Base-by-base conservation (phyloP, 148 eudicot species). In the Cornus florida region DNA sequence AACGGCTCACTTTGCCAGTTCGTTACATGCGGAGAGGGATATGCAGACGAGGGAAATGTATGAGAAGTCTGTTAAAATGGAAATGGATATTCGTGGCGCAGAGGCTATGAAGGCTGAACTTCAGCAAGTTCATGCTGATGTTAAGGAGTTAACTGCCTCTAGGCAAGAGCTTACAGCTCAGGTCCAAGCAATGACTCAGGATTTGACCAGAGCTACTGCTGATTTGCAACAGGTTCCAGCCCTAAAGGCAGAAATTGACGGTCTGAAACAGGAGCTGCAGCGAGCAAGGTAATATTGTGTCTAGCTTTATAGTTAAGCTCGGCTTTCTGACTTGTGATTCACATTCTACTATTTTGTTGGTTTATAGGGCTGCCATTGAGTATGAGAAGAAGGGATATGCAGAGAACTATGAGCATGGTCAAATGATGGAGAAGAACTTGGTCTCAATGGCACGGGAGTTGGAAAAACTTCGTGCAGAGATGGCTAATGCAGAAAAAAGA, bases 391-490 rank as follows among this genome's bases (percentile, higher is more conserved):
- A 95, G 89, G 90, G 89, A 33, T 92, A 92, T 82, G 93, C 97
- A 6, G 94, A 95, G 84, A 95, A 92, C 83, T 95, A 82, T 83
- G 98, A 93, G 78, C 97, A 93, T 83, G 98, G 98, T 75, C 91
- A 93, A 83, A 71, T 75, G 82, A 86, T 95, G 97, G 97, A 95
- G 90, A 86, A 80, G 84, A 92, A 93, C 70, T 82, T 95, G 84
- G 77, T 93, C 64, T 67, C 94, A 28, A 95, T 95, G 97, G 94
- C 93, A 69, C 83, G 98, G 50, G 98, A 95, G 80, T 78, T 95
- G 86, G 98, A 95, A 78, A 95, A 95, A 84, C 97, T 95, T 79
- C 96, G 93, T 75, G 98, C 98, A 23, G 98, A 93, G 87, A 89
- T 93, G 87, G 94, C 97, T 86, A 90, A 88, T 82, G 94, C 94